These are phyloP conservation scores for Blastocystis sp. DNA, from an alignment of 352 stramenopile species.

Conservation along the genomic window DNA sequence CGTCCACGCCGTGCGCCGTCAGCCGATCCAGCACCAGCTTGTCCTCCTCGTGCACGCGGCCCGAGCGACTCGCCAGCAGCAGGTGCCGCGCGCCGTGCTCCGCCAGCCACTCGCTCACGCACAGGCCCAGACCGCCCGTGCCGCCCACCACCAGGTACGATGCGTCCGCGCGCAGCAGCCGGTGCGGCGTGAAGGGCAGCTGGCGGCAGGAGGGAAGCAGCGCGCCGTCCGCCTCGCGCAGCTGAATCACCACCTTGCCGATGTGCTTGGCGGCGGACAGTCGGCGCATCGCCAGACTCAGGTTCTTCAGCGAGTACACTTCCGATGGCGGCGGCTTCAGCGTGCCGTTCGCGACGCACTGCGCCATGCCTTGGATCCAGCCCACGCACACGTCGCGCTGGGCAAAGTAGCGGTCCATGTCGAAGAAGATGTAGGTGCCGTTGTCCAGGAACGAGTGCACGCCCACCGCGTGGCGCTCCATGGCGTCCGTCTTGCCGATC, in stretches of 20 bases:
- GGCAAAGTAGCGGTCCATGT: constrained; percentile 66
- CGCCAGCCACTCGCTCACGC: constrained; percentile 28
- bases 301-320: constrained; percentile 46
- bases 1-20: neutral
- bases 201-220: constrained; percentile 39
- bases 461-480: constrained; percentile 26
- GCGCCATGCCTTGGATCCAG: constrained; percentile 36
- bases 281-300: constrained; percentile 44
- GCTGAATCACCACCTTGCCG: constrained; percentile 53
- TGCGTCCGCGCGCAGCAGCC: neutral
- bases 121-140: constrained; percentile 43
- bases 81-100: constrained; percentile 43
- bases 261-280: constrained; percentile 65
- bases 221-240: constrained; percentile 1
- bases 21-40: constrained; percentile 3
- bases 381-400: constrained; percentile 7
- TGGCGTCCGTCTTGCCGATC: constrained; percentile 68
- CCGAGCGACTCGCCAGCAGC: constrained; percentile 41
- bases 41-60: constrained; percentile 8
- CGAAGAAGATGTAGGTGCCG: constrained; percentile 68
- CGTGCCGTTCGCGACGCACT: constrained; percentile 14
- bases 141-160: constrained; percentile 59
- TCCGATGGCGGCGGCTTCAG: constrained; percentile 50
- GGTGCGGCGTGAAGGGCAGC: constrained; percentile 30
- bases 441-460: constrained; percentile 61